Conservation (phyloP, 495 filamentous ascomycete genomes). For the Penicillium argentinense region DNA sequence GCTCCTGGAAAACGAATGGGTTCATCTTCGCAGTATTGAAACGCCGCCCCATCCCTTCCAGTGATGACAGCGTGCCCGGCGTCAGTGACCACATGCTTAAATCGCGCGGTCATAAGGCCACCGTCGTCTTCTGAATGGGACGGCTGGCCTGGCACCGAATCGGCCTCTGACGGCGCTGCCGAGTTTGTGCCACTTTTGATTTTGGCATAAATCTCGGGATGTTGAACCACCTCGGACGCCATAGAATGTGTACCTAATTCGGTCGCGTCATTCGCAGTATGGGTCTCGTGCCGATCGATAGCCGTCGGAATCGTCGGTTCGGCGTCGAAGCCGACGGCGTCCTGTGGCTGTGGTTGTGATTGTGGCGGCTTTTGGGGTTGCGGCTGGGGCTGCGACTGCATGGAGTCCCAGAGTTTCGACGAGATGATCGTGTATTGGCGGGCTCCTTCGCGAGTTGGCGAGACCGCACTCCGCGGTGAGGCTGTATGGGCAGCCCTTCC, state of each 20-base stretch:
- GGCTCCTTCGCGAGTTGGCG: constrained; percentile 27
- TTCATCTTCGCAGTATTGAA: constrained; percentile 89
- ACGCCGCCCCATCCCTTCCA: constrained; percentile 64
- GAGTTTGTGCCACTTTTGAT: too few relatives aligned
- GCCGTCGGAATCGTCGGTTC: constrained; percentile 14
- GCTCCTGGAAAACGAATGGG: constrained; percentile 91
- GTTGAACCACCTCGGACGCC: constrained; percentile 18
- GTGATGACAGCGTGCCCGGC: constrained; percentile 86
- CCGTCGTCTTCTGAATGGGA: constrained; percentile 29
- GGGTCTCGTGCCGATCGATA: constrained; percentile 11
- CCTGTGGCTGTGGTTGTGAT: constrained; percentile 14
- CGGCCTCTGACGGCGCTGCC: too few relatives aligned
- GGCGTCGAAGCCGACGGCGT: constrained; percentile 3
- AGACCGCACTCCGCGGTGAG: constrained; percentile 7
- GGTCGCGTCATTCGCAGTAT: constrained; percentile 11
- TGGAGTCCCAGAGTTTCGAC: constrained; percentile 25
- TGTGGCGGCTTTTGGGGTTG: constrained; percentile 22
- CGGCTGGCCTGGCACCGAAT: too few relatives aligned
- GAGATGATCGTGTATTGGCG: constrained; percentile 37
- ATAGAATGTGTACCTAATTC: constrained; percentile 24
- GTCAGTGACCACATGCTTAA: constrained; percentile 76
- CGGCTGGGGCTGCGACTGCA: constrained; percentile 17
- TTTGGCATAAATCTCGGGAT: constrained; percentile 23
- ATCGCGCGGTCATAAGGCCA: constrained; percentile 64
- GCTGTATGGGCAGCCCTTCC: constrained; percentile 5